phyloP scores from a whole-genome alignment of 2,329 filamentous ascomycete genomes.

The Exophiala xenobiotica region DNA sequence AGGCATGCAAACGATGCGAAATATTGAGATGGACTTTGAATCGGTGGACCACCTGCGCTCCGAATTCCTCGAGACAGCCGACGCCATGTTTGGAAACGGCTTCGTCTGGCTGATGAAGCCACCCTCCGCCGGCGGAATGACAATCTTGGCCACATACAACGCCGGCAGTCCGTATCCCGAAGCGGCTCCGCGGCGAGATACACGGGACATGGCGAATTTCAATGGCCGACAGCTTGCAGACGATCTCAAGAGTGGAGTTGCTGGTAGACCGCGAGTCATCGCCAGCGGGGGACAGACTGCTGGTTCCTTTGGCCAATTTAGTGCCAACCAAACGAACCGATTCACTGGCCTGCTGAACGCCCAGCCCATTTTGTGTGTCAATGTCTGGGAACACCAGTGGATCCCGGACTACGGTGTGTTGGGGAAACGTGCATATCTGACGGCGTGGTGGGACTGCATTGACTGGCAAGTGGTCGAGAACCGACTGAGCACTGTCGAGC shows the following conservation, averaged over 20 bases:
- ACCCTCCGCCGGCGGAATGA: constrained; percentile 48
- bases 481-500: constrained; percentile 6
- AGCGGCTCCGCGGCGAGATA: constrained; percentile 74
- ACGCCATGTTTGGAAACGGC: constrained; percentile 92
- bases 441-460: constrained; percentile 82
- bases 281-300: constrained; percentile 18
- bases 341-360: constrained; percentile 21
- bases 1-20: constrained; percentile 35
- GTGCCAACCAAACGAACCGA: constrained; percentile 15
- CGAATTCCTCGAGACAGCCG: constrained; percentile 77
- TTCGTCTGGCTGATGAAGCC: constrained; percentile 90
- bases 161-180: constrained; percentile 84
- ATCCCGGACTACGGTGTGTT: constrained; percentile 74
- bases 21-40: constrained; percentile 70
- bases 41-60: constrained; percentile 77
- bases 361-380: constrained; percentile 74
- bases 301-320: constrained; percentile 31
- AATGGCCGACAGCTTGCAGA: constrained; percentile 29
- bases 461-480: constrained; percentile 73
- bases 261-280: constrained; percentile 12
- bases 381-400: constrained; percentile 95
- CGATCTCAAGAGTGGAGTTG: constrained; percentile 11
- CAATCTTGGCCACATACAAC: constrained; percentile 83
- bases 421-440: constrained; percentile 74
- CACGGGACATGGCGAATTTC: constrained; percentile 47